phyloP scores from a whole-genome alignment of 768 basidiomycete genomes.

The Lenzites betulinus region DNA sequence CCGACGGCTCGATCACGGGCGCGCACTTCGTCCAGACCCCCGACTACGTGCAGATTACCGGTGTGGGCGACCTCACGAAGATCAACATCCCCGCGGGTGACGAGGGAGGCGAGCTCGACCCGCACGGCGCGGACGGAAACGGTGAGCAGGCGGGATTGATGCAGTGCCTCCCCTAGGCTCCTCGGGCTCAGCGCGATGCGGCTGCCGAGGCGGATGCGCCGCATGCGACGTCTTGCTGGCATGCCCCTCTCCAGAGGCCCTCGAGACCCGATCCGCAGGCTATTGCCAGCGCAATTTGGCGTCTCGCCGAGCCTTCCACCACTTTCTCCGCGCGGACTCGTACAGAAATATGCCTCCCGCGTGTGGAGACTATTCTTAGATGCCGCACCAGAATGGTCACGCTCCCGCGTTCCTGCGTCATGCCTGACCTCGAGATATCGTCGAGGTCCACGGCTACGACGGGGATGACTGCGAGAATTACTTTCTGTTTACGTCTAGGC shows the following conservation, averaged over 20 bases:
- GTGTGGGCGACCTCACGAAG: slow-evolving; percentile 63
- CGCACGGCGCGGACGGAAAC: slow-evolving; percentile 63
- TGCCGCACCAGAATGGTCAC: not conserved
- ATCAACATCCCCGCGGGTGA: slow-evolving; percentile 66
- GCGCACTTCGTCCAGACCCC: slow-evolving; percentile 73
- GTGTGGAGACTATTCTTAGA: not conserved
- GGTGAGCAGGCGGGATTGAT: slow-evolving; percentile 32
- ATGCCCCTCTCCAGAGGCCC: not conserved
- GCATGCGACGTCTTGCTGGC: not conserved
- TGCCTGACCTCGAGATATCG: too few species aligned
- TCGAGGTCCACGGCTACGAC: too few species aligned
- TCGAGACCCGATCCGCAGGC: not conserved
- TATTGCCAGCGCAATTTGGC: not conserved
- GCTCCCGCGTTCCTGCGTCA: not conserved
- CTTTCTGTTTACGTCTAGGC: not conserved
- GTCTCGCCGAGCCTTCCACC: not conserved
- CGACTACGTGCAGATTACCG: slow-evolving; percentile 75
- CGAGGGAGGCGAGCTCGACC: slow-evolving; percentile 66
- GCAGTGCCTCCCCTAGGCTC: too few species aligned
- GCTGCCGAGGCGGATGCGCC: too few species aligned
- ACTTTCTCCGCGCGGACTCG: not conserved
- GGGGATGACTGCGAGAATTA: not conserved
- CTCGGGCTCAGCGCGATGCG: too few species aligned
- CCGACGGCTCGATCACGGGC: slow-evolving; percentile 66
- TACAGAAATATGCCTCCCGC: not conserved